These are phyloP conservation scores for Tylopilus rubrobrunneus DNA, from an alignment of 768 basidiomycete species.

Conservation along the genomic window DNA sequence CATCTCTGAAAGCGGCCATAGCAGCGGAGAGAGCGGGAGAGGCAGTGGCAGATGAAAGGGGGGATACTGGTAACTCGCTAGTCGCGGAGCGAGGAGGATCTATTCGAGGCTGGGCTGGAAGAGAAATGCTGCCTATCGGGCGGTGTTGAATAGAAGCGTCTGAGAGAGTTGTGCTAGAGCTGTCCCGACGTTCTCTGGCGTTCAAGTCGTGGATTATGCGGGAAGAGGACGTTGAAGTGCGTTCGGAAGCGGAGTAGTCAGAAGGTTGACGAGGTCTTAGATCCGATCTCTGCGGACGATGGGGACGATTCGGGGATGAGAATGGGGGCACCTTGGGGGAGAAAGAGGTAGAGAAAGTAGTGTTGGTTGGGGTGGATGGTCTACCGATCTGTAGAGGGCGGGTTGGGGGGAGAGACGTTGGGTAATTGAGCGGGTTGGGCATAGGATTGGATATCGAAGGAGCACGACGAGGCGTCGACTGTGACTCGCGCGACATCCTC, in stretches of 20 bases:
- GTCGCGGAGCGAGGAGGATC: conserved; percentile 16
- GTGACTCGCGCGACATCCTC: conserved; percentile 45
- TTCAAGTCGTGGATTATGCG: conserved; percentile 27
- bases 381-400: conserved; percentile 62
- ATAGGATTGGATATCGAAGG: conserved; percentile 42
- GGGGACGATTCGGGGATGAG: conserved; percentile 47
- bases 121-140: conserved; percentile 25
- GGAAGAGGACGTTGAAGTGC: conserved; percentile 45
- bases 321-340: conserved; percentile 37
- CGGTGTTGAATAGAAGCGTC: conserved; percentile 38
- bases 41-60: conserved; percentile 32
- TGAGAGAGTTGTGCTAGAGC: conserved; percentile 45
- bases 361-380: conserved; percentile 48
- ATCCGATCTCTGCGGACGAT: conserved; percentile 67
- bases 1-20: conserved; percentile 68
- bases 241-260: conserved; percentile 51
- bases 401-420: conserved; percentile 37
- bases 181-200: conserved; percentile 43
- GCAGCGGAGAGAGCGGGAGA: conserved; percentile 51
- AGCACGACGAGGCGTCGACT: conserved; percentile 38
- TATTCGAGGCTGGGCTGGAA: conserved; percentile 11
- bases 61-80: conserved; percentile 15
- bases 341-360: conserved; percentile 28
- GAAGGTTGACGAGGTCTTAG: conserved; percentile 50
- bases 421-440: conserved; percentile 29